Percentiles rank a stretch among this genome's conserved stretches.
These are phyloP conservation scores for Hemileccinum rubropunctum DNA, from an alignment of 768 basidiomycete species.

Conservation along the genomic window DNA sequence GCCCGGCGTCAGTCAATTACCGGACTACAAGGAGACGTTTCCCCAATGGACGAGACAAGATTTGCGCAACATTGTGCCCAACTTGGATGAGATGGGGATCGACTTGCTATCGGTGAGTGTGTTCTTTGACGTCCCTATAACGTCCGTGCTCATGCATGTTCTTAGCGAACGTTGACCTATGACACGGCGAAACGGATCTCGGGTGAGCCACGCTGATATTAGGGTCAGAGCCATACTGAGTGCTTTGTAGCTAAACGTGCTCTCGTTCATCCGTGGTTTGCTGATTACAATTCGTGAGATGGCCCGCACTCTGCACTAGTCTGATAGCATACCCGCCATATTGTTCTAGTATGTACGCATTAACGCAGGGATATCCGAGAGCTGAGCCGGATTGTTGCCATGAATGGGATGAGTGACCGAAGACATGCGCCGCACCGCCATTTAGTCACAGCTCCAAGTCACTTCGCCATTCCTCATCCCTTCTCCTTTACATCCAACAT, in stretches of 20 bases:
- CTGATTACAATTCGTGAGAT: slow-evolving; percentile 43
- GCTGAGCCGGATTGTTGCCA: slow-evolving; percentile 21
- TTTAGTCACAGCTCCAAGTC: slow-evolving; percentile 29
- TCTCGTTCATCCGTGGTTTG: slow-evolving; percentile 47
- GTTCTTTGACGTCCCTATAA: background rate
- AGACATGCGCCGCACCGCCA: slow-evolving; percentile 29
- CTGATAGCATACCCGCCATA: slow-evolving; percentile 21
- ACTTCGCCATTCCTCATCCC: slow-evolving; percentile 16
- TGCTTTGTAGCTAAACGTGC: slow-evolving; percentile 52
- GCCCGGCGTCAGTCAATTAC: slow-evolving; percentile 85
- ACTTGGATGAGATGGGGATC: slow-evolving; percentile 73
- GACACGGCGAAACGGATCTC: slow-evolving; percentile 92
- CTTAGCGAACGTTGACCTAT: slow-evolving; percentile 70
- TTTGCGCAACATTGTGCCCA: slow-evolving; percentile 59
- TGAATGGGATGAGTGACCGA: slow-evolving; percentile 23
- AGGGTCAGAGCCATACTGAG: slow-evolving; percentile 1
- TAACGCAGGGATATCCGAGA: slow-evolving; percentile 9
- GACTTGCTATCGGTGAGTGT: slow-evolving; percentile 69
- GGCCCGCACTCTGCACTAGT: background rate
- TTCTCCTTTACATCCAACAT: slow-evolving; percentile 7
- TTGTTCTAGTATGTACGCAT: slow-evolving; percentile 25
- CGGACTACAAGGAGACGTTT: slow-evolving; percentile 96
- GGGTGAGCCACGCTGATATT: slow-evolving; percentile 46
- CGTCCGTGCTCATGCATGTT: background rate
- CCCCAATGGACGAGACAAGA: slow-evolving; percentile 90